Percentiles rank a stretch among this genome's conserved stretches.
Evolutionary conservation across 176 grass and related monocot genomes (phyloP).

Genomic region (Alopecurus myosuroides): DNA sequence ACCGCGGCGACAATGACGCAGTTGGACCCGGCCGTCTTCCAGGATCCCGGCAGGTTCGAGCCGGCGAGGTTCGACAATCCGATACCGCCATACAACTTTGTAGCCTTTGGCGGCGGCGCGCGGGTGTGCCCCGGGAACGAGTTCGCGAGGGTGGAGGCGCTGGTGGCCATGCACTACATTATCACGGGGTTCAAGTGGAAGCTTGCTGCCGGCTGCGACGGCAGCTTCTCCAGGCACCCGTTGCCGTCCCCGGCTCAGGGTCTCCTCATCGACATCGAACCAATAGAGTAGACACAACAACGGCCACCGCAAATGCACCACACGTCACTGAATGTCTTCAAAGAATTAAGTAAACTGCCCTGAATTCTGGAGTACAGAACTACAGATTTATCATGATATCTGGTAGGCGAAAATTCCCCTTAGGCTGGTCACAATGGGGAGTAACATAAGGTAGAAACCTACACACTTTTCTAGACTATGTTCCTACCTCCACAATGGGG

Average conservation of each 20-base stretch:
- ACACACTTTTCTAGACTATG: too few relatives aligned
- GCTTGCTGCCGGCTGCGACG: not conserved
- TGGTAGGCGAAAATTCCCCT: too few relatives aligned
- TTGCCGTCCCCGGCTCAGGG: not conserved
- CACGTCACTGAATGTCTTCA: too few relatives aligned
- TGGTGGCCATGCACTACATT: conserved; percentile 16
- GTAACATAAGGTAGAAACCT: too few relatives aligned
- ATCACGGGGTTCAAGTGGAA: conserved; percentile 20
- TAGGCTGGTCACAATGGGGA: too few relatives aligned
- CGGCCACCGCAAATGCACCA: not conserved
- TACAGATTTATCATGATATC: too few relatives aligned
- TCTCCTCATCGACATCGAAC: not conserved
- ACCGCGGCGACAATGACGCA: not conserved
- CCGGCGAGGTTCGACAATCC: conserved; percentile 5
- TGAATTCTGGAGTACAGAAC: too few relatives aligned
- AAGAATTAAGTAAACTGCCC: too few relatives aligned
- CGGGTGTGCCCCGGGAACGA: conserved; percentile 32
- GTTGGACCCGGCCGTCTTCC: conserved; percentile 19
- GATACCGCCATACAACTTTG: conserved; percentile 15
- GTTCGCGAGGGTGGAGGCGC: conserved; percentile 24
- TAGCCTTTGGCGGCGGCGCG: conserved; percentile 15
- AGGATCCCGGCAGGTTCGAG: conserved; percentile 25
- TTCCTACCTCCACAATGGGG: too few relatives aligned
- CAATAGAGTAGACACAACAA: not conserved
- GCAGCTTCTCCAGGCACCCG: not conserved